Evolutionary conservation across 345 rosid genomes (phyloP).

Genomic region (Sapria himalayana): DNA sequence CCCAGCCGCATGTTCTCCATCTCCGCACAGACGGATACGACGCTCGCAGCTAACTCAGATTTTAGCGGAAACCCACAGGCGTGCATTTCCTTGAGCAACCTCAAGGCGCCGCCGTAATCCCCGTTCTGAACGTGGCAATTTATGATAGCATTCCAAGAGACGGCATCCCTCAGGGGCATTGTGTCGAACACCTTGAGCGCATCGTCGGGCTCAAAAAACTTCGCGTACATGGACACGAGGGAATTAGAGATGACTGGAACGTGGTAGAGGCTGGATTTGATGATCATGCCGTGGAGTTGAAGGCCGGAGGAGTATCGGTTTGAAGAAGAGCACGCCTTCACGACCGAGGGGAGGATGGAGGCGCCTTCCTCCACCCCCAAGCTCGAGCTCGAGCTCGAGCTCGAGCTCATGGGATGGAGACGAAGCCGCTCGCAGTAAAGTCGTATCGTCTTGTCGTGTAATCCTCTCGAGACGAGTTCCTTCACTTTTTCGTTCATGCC

Average conservation of each 20-base stretch:
- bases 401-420: too few relatives aligned
- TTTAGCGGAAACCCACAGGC: conserved; percentile 16
- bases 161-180: conserved; percentile 38
- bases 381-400: too few relatives aligned
- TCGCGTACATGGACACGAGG: conserved; percentile 21
- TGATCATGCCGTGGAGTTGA: conserved; percentile 20
- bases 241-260: conserved; percentile 28
- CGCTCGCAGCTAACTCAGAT: conserved; percentile 26
- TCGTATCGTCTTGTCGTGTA: conserved; percentile 12
- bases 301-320: conserved; percentile 10
- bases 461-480: conserved; percentile 16
- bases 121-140: conserved; percentile 28
- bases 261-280: conserved; percentile 23
- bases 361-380: conserved; percentile 11
- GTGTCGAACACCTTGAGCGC: conserved; percentile 38
- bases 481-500: too few relatives aligned
- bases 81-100: conserved; percentile 24
- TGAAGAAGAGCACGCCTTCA: conserved; percentile 25
- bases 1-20: conserved; percentile 15
- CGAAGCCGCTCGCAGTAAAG: conserved; percentile 12
- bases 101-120: conserved; percentile 20
- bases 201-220: conserved; percentile 7
- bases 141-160: conserved; percentile 55
- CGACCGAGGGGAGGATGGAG: conserved; percentile 24
- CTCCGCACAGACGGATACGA: conserved; percentile 37